These are phyloP conservation scores for Pythium periplocum DNA, from an alignment of 352 stramenopile species.

Conservation along the genomic window DNA sequence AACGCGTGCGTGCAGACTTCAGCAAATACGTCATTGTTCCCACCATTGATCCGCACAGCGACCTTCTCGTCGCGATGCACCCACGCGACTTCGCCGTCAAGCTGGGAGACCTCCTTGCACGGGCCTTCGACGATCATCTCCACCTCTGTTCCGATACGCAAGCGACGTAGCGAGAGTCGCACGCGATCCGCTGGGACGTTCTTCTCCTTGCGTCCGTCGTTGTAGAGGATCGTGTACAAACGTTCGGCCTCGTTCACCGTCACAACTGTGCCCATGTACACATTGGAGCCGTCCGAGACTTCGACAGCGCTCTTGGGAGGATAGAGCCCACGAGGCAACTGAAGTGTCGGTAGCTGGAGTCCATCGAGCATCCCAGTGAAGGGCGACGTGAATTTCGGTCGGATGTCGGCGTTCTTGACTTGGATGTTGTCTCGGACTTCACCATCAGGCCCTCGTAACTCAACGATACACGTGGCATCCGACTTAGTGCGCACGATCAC, in stretches of 20 bases:
- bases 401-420: constrained; percentile 46
- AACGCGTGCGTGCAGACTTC: constrained; percentile 59
- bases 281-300: constrained; percentile 33
- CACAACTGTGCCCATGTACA: constrained; percentile 40
- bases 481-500: constrained; percentile 36
- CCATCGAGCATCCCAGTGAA: constrained; percentile 16
- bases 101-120: constrained; percentile 63
- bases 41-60: constrained; percentile 48
- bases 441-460: constrained; percentile 29
- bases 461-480: constrained; percentile 35
- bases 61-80: constrained; percentile 70
- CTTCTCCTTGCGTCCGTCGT: constrained; percentile 57
- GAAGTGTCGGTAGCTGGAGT: constrained; percentile 18
- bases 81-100: constrained; percentile 69
- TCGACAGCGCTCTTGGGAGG: constrained; percentile 44
- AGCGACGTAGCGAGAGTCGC: constrained; percentile 42
- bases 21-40: constrained; percentile 65
- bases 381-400: constrained; percentile 25
- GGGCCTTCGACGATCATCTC: constrained; percentile 71
- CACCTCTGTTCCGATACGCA: constrained; percentile 58
- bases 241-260: constrained; percentile 35
- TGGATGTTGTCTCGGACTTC: constrained; percentile 27
- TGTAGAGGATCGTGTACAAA: constrained; percentile 52
- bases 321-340: constrained; percentile 22
- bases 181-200: constrained; percentile 43